phyloP scores from a whole-genome alignment of 176 grass and related monocot species.

The Ensete ventricosum region DNA sequence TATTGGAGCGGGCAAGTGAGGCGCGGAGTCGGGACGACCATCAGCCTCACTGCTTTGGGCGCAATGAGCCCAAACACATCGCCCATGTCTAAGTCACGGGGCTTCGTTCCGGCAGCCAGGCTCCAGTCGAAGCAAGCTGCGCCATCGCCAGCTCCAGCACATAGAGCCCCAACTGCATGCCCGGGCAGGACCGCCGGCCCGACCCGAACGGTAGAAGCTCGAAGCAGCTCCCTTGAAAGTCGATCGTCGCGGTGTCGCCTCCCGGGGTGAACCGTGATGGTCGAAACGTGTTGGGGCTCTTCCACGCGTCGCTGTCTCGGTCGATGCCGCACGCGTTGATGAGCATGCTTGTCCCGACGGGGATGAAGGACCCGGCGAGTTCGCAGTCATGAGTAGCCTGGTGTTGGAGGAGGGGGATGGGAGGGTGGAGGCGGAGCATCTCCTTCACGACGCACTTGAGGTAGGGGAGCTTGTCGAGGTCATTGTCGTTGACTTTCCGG shows the following conservation, averaged over 20 bases:
- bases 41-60: conserved; percentile 24
- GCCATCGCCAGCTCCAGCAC: conserved; percentile 34
- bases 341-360: no score
- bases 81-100: conserved; percentile 28
- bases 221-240: conserved; percentile 4
- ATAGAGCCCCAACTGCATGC: conserved; percentile 21
- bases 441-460: conserved; percentile 26
- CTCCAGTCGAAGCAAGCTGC: conserved; percentile 29
- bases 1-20: conserved; percentile 18
- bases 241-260: neutral
- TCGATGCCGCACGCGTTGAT: no score
- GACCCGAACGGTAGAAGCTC: conserved; percentile 51
- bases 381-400: no score
- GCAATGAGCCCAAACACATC: conserved; percentile 41
- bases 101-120: conserved; percentile 24
- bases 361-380: neutral
- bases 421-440: no score
- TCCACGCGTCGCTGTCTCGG: no score
- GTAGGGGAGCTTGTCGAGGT: conserved; percentile 34
- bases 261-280: conserved; percentile 26
- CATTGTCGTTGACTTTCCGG: conserved; percentile 27
- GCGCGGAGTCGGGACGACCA: conserved; percentile 25
- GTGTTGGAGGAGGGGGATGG: no score
- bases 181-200: conserved; percentile 7
- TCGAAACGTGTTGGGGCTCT: conserved; percentile 21